A percentile compares a stretch with the other conserved stretches of the same genome.
These are phyloP conservation scores for Lactarius trivialis DNA, from an alignment of 768 basidiomycete species.

Conservation along the genomic window DNA sequence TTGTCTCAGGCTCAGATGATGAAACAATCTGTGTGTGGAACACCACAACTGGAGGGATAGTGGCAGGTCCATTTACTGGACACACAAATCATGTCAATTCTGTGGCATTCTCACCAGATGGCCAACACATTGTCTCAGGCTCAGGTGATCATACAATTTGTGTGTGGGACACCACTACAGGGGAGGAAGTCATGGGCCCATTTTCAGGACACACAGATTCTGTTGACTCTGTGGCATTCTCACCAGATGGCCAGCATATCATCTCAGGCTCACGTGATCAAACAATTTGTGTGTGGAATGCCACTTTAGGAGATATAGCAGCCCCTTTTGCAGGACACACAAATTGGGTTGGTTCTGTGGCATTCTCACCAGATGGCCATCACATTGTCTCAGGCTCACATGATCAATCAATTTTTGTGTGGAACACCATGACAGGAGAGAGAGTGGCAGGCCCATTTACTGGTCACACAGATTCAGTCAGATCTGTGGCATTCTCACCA, in stretches of 20 bases:
- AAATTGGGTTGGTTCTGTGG: background rate
- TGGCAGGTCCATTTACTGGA: background rate
- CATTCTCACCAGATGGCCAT: background rate
- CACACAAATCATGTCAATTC: background rate
- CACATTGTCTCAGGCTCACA: background rate
- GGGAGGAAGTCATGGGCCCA: background rate
- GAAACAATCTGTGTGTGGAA: too few relatives aligned
- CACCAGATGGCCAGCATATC: constrained; percentile 21
- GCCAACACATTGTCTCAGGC: background rate
- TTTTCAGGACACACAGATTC: background rate
- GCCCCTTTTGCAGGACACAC: background rate
- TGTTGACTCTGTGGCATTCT: constrained; percentile 1
- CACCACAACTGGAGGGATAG: background rate
- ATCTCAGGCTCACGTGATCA: constrained; percentile 26
- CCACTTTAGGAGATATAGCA: background rate
- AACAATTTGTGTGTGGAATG: background rate
- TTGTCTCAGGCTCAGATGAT: too few relatives aligned
- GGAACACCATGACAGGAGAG: background rate
- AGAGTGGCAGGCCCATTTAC: background rate
- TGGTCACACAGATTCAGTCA: constrained; percentile 13
- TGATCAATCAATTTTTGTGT: background rate
- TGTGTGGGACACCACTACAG: background rate
- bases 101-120: background rate
- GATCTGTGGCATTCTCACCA: constrained; percentile 16
- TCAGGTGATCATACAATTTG: background rate